Evolutionary conservation across 495 filamentous ascomycete genomes (phyloP).

Genomic region (Sphaerosporella brunnea): DNA sequence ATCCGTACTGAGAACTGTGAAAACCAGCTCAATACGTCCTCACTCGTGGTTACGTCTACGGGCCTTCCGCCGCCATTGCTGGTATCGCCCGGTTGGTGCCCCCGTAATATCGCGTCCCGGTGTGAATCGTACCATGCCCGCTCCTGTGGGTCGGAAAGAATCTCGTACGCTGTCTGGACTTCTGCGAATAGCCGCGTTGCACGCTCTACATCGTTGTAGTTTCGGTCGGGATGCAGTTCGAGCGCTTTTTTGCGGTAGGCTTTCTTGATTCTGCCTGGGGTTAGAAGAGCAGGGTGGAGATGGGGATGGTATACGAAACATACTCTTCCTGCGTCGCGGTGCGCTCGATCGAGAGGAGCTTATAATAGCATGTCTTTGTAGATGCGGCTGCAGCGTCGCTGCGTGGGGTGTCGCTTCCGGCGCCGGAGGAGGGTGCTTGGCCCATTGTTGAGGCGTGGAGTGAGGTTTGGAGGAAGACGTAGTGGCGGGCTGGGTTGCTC

Average conservation of each 20-base stretch:
- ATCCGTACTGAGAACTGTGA: conserved; percentile 29
- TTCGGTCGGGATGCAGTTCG: conserved; percentile 88
- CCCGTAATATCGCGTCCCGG: conserved; percentile 60
- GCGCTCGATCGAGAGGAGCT: conserved; percentile 56
- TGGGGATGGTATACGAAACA: conserved; percentile 13
- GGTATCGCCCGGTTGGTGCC: conserved; percentile 24
- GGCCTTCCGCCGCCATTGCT: conserved; percentile 29
- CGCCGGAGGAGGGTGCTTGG: conserved; percentile 2
- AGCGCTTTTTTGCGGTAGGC: conserved; percentile 82
- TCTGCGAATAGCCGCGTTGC: conserved; percentile 76
- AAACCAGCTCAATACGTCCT: conserved; percentile 25
- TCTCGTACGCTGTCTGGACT: conserved; percentile 81
- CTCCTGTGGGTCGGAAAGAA: conserved; percentile 88
- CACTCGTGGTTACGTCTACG: conserved; percentile 30
- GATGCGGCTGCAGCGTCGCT: background rate
- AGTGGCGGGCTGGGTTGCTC: no score
- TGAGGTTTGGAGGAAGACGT: background rate
- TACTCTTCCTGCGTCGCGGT: conserved; percentile 73
- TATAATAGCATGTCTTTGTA: conserved; percentile 76
- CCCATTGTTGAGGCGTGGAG: conserved; percentile 3
- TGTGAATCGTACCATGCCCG: conserved; percentile 96
- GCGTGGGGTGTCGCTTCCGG: background rate
- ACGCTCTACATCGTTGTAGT: conserved; percentile 67
- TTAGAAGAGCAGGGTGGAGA: conserved; percentile 1
- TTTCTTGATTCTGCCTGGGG: conserved; percentile 57